Percentiles rank a stretch among this genome's conserved stretches.
Conservation (phyloP, 2,329 filamentous ascomycete genomes). For the Plenodomus lindquistii region DNA sequence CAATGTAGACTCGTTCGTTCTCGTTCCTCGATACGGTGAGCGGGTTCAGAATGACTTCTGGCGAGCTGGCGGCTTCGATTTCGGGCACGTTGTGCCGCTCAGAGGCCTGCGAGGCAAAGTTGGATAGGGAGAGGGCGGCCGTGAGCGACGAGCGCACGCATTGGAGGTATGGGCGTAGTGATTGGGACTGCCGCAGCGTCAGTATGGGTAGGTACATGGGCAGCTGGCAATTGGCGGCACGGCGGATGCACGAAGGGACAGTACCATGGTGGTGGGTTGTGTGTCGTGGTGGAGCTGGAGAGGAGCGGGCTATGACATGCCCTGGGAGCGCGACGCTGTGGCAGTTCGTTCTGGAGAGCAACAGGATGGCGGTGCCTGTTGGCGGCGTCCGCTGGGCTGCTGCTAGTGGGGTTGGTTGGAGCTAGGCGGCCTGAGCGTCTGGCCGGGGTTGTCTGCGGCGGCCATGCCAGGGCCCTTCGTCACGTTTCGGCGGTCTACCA, state of each 20-base stretch:
- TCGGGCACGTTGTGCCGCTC: slow-evolving; percentile 98
- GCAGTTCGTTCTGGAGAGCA: slow-evolving; percentile 18
- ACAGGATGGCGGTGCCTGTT: slow-evolving; percentile 27
- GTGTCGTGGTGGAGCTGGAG: slow-evolving; percentile 20
- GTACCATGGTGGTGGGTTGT: slow-evolving; percentile 34
- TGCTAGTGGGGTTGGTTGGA: slow-evolving; percentile 27
- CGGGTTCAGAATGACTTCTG: slow-evolving; percentile 90
- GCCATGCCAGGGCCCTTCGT: slow-evolving; percentile 21
- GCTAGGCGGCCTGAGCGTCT: slow-evolving; percentile 24
- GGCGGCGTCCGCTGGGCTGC: too few species aligned
- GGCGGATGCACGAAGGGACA: neutral
- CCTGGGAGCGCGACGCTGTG: neutral
- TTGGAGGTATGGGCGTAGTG: slow-evolving; percentile 92
- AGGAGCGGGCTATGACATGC: slow-evolving; percentile 33
- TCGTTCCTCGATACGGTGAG: slow-evolving; percentile 92
- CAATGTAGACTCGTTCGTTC: slow-evolving; percentile 94
- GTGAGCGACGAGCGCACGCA: slow-evolving; percentile 94
- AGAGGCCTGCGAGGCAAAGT: slow-evolving; percentile 95
- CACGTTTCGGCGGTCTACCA: slow-evolving; percentile 32
- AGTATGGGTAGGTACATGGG: neutral
- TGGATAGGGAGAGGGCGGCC: slow-evolving; percentile 87
- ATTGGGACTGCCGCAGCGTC: slow-evolving; percentile 73
- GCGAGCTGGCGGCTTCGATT: slow-evolving; percentile 89
- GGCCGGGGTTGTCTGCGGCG: slow-evolving; percentile 12
- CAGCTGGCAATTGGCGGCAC: neutral